phyloP scores from a whole-genome alignment of 1,139 yeast genomes.

The Hansenula lynferdii region DNA sequence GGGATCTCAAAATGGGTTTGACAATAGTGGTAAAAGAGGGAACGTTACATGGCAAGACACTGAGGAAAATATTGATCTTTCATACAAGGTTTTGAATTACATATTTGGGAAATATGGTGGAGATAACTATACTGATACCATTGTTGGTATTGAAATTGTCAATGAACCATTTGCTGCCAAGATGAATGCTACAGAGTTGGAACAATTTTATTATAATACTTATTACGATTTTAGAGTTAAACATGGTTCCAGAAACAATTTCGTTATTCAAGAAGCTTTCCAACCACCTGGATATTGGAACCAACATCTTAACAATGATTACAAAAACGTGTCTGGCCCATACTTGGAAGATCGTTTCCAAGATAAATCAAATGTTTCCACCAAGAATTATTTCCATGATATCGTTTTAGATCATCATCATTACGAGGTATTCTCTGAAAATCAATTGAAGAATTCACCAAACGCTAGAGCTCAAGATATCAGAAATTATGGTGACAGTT shows the following conservation, averaged over 20 bases:
- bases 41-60: conserved; percentile 47
- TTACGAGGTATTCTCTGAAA: conserved; percentile 51
- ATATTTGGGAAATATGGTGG: conserved; percentile 44
- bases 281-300: conserved; percentile 48
- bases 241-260: conserved; percentile 37
- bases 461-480: conserved; percentile 27
- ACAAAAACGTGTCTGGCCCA: conserved; percentile 20
- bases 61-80: conserved; percentile 36
- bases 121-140: conserved; percentile 38
- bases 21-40: conserved; percentile 56
- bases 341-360: conserved; percentile 14
- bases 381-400: conserved; percentile 27
- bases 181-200: conserved; percentile 34
- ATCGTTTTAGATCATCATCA: conserved; percentile 62
- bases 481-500: conserved; percentile 32
- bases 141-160: conserved; percentile 57
- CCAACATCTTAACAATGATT: conserved; percentile 33
- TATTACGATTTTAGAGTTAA: conserved; percentile 34
- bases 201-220: conserved; percentile 37
- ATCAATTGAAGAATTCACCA: conserved; percentile 32
- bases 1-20: conserved; percentile 70
- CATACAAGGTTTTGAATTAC: conserved; percentile 38
- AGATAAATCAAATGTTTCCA: neutral
- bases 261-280: conserved; percentile 59
- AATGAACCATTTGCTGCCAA: conserved; percentile 58